Conservation (phyloP, 352 stramenopile species). For the Plasmopara halstedii region DNA sequence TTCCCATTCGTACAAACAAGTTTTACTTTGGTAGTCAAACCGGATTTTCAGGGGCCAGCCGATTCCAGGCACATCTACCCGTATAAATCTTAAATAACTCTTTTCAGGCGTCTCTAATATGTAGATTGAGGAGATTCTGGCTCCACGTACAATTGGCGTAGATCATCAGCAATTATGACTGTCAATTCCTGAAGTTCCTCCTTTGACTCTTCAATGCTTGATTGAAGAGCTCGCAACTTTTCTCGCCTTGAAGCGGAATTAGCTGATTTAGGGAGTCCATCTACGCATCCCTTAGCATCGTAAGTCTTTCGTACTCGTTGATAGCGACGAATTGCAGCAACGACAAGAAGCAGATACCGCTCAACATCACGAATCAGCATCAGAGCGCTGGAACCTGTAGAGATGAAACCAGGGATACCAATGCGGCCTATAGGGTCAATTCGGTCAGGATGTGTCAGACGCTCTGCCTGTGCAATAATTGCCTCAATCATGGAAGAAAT, state of each 20-base stretch:
- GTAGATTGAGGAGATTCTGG: too few species aligned
- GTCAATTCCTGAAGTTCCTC: constrained; percentile 19
- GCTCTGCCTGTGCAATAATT: constrained; percentile 18
- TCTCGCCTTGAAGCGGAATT: constrained; percentile 4
- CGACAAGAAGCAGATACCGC: constrained; percentile 20
- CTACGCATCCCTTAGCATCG: not conserved
- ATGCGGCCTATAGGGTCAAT: constrained; percentile 16
- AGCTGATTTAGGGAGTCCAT: not conserved
- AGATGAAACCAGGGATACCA: constrained; percentile 23
- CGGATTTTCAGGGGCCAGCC: too few species aligned
- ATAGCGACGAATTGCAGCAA: constrained; percentile 26
- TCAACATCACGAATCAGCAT: constrained; percentile 24
- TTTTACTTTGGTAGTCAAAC: too few species aligned
- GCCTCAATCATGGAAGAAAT: constrained; percentile 20
- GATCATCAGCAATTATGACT: constrained; percentile 6
- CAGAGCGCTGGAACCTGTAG: constrained; percentile 11
- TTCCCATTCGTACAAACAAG: too few species aligned
- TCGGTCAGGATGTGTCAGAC: constrained; percentile 11
- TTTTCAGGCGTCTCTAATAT: too few species aligned
- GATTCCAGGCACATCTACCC: too few species aligned
- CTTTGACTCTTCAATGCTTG: constrained; percentile 28
- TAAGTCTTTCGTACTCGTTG: constrained; percentile 10
- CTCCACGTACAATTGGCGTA: constrained; percentile 4
- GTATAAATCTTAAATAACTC: too few species aligned
- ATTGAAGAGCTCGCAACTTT: constrained; percentile 19